Evolutionary conservation across 106 monocot genomes (phyloP).

Genomic region (Dendrobium catenatum): DNA sequence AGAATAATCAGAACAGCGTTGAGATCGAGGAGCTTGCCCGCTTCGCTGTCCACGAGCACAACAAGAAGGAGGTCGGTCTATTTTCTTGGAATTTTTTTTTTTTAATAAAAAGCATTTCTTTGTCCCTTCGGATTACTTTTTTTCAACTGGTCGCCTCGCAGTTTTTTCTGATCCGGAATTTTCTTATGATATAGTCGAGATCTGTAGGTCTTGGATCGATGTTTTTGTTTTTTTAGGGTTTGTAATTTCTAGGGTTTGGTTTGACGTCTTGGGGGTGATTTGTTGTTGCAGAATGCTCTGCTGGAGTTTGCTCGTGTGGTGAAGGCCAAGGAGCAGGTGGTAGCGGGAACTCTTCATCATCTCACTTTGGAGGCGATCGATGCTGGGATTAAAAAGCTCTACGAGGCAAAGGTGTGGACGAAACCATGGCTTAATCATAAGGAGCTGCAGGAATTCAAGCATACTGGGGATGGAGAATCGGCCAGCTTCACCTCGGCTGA

Average conservation of each 20-base stretch:
- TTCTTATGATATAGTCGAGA: neutral
- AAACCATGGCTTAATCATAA: constrained; percentile 46
- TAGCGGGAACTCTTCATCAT: constrained; percentile 38
- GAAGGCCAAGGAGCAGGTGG: constrained; percentile 41
- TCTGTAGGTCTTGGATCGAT: neutral
- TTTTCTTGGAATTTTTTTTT: neutral
- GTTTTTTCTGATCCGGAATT: neutral
- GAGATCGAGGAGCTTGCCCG: constrained; percentile 35
- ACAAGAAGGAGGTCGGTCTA: constrained; percentile 39
- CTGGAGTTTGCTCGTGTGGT: constrained; percentile 38
- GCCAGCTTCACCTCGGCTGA: constrained; percentile 1
- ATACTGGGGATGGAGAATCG: constrained; percentile 6
- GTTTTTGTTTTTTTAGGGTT: too few relatives aligned
- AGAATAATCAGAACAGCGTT: constrained; percentile 21
- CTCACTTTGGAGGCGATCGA: constrained; percentile 46
- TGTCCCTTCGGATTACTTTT: neutral
- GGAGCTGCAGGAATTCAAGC: constrained; percentile 45
- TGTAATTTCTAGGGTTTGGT: constrained; percentile 2
- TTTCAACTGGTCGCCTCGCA: neutral
- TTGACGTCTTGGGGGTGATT: neutral
- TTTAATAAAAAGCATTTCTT: neutral
- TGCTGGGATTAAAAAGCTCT: constrained; percentile 30
- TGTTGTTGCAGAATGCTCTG: constrained; percentile 32
- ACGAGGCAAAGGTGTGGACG: constrained; percentile 61
- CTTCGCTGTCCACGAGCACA: constrained; percentile 52